Base-by-base conservation (phyloP, 2,329 filamentous ascomycete genomes). In the Akanthomyces lecanii region DNA sequence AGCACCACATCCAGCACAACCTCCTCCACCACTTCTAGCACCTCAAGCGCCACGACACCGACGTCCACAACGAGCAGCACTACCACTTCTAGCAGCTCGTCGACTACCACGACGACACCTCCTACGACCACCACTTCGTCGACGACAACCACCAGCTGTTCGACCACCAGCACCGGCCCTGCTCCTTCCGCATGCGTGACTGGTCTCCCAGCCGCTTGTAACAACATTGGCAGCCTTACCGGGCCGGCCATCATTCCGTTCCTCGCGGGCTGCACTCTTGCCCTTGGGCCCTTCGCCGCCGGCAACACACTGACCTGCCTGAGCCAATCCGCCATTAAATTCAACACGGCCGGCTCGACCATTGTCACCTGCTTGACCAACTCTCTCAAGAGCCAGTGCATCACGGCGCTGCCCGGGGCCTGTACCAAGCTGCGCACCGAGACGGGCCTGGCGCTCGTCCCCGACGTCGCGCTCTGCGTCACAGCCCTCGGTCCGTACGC, bases 401-500 rank as follows among this genome's bases (percentile, higher is more conserved):
- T 66, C 16, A 28, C 48, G 1, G 25, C 48, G 3, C 59, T 66
- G 16, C 65, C 65, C 8, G 11, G 28, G 2, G 23, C 28, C 2
- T 66, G 65, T 25, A 48, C 61, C 16, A 61, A 33, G 16, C 23
- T 60, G 16, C 5, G 25, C 25, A 52, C 45, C 3, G 33, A 51
- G 33, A 42, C 33, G 5, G 57, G 57, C 5, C 47, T 52, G 16
- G 33, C 45, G 4, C 57, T 60, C 18, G 16, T 60, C 28, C 28
- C 50, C 10, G 42, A 59, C 18, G 25, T 59, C 2, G 52, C 54
- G 10, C 23, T 54, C 21, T 66, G 65, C 36, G 52, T 52, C 18
- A n/a, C 56, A 3, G 63, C 63, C 2, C 56, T 66, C 11, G 65
- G 65, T 1, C 65, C 65, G 5, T 63, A 59, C 16, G 65, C 61